Evolutionary conservation across 2,329 filamentous ascomycete species (phyloP).

Genomic region (Myotisia sp.): DNA sequence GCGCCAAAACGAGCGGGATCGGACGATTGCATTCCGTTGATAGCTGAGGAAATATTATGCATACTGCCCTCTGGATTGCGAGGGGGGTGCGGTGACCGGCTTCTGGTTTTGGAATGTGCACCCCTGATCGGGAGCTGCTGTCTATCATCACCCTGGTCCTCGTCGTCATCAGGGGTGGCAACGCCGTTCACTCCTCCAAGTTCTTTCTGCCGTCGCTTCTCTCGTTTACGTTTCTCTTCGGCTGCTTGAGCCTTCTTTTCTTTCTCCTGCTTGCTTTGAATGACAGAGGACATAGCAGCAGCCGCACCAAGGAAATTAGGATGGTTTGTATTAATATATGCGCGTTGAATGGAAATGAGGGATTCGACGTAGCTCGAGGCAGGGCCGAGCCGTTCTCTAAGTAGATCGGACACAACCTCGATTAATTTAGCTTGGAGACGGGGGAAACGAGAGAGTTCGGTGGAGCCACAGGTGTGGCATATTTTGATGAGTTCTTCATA

Average conservation of each 20-base stretch:
- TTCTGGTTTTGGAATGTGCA: slow-evolving; percentile 54
- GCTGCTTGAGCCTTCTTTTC: slow-evolving; percentile 68
- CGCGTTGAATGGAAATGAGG: slow-evolving; percentile 88
- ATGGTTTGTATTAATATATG: slow-evolving; percentile 99
- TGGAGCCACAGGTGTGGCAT: slow-evolving; percentile 94
- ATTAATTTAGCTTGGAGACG: slow-evolving; percentile 92
- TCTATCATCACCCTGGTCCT: slow-evolving; percentile 32
- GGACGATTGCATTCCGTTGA: slow-evolving; percentile 49
- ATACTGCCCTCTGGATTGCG: slow-evolving; percentile 42
- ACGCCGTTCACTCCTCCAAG: slow-evolving; percentile 60
- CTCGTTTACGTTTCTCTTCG: slow-evolving; percentile 74
- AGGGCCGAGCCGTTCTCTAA: slow-evolving; percentile 82
- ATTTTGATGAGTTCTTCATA: slow-evolving; percentile 99
- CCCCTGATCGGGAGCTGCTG: slow-evolving; percentile 44
- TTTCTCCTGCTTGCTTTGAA: slow-evolving; percentile 84
- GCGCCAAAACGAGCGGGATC: slow-evolving; percentile 49
- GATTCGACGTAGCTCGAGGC: slow-evolving; percentile 87
- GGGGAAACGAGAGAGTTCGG: slow-evolving; percentile 81
- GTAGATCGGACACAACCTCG: slow-evolving; percentile 89
- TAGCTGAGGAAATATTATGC: slow-evolving; percentile 51
- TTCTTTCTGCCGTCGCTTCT: slow-evolving; percentile 71
- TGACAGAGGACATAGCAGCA: slow-evolving; percentile 93
- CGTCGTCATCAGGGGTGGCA: slow-evolving; percentile 51
- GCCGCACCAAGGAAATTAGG: slow-evolving; percentile 96
- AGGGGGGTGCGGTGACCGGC: slow-evolving; percentile 67